A percentile compares a stretch with the other conserved stretches of the same genome.
These are phyloP conservation scores for Phialemonium atrogriseum DNA, from an alignment of 2,329 filamentous ascomycete species.

Conservation along the genomic window DNA sequence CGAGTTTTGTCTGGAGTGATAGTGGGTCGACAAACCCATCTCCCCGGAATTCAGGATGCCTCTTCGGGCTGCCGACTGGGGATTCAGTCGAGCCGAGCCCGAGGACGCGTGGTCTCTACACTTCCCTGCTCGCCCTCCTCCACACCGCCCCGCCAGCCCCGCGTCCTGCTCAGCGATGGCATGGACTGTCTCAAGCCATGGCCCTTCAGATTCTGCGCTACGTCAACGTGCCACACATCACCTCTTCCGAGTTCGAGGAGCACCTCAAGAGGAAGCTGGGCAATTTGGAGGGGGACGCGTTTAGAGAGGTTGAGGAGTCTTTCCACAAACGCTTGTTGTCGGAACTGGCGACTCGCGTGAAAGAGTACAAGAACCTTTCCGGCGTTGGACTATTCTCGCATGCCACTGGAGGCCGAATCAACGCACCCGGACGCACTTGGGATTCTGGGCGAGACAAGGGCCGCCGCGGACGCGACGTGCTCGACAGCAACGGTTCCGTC, in stretches of 20 bases:
- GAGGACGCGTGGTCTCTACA: constrained; percentile 41
- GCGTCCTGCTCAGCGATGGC: constrained; percentile 40
- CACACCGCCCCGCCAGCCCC: constrained; percentile 38
- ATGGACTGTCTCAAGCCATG: constrained; percentile 41
- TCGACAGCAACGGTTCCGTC: constrained; percentile 19
- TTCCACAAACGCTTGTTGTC: constrained; percentile 41
- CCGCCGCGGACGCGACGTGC: constrained; percentile 17
- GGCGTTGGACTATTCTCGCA: constrained; percentile 46
- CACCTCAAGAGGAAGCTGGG: constrained; percentile 37
- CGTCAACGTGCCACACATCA: constrained; percentile 39
- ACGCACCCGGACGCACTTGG: constrained; percentile 24
- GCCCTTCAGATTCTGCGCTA: constrained; percentile 52
- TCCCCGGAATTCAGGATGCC: constrained; percentile 35
- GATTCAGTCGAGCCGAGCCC: constrained; percentile 31
- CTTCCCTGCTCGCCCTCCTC: constrained; percentile 44
- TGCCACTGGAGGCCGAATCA: constrained; percentile 42
- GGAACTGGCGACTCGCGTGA: constrained; percentile 40
- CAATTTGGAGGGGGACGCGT: constrained; percentile 32
- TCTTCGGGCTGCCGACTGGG: constrained; percentile 28
- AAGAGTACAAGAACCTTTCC: constrained; percentile 43
- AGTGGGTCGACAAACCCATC: constrained; percentile 41
- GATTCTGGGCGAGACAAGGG: constrained; percentile 20
- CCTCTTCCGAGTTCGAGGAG: constrained; percentile 40
- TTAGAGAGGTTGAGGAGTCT: constrained; percentile 38
- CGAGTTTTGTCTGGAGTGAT: constrained; percentile 42